Conservation (phyloP, 768 basidiomycete species). For the Termitomyces sp. region DNA sequence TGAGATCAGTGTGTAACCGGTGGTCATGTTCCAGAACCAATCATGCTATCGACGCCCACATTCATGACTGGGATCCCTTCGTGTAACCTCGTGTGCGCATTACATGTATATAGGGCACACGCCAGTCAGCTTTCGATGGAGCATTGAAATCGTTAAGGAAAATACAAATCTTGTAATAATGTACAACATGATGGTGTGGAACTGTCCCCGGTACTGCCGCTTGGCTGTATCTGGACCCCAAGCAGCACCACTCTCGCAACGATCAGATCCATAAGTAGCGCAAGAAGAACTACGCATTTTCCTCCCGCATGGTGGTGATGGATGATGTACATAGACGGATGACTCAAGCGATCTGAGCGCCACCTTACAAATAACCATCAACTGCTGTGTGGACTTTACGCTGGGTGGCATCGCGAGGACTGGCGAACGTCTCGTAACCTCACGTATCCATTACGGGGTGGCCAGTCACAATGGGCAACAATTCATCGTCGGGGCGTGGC, state of each 20-base stretch:
- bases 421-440: conserved; percentile 4
- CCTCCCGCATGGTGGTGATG: neutral
- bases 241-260: neutral
- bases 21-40: conserved; percentile 8
- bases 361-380: conserved; percentile 34
- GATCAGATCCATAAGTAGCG: neutral
- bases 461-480: conserved; percentile 65
- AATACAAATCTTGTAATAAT: neutral
- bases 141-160: neutral
- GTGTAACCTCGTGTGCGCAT: neutral
- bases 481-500: conserved; percentile 66
- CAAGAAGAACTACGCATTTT: neutral
- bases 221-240: neutral
- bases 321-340: conserved; percentile 1
- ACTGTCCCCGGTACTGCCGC: neutral
- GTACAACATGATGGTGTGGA: neutral
- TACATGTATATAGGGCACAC: neutral
- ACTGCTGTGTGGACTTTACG: conserved; percentile 17
- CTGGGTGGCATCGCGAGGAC: conserved; percentile 9
- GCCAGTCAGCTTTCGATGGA: neutral
- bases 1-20: neutral
- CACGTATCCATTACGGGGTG: conserved; percentile 1
- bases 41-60: conserved; percentile 28
- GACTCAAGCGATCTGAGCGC: conserved; percentile 18
- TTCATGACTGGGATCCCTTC: neutral